These are phyloP conservation scores for Phytophthora sojae DNA, from an alignment of 352 stramenopile species.

Conservation along the genomic window DNA sequence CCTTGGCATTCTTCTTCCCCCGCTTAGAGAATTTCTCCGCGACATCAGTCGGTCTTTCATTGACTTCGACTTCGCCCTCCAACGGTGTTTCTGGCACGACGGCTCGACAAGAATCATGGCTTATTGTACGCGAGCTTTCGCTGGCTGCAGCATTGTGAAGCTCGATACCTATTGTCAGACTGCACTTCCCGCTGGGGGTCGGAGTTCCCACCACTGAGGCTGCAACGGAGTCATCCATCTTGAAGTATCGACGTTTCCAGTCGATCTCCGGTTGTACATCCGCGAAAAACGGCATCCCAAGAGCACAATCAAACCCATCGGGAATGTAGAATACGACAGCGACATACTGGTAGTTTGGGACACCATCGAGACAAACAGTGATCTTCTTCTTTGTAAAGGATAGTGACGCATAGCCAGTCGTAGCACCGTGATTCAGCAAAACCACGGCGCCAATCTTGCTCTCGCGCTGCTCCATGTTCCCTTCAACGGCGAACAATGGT, in stretches of 20 bases:
- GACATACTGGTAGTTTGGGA: constrained; percentile 6
- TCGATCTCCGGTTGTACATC: constrained; percentile 8
- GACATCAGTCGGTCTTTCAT: not conserved
- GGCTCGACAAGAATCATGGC: no score
- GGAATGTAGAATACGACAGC: constrained; percentile 20
- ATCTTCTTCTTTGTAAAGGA: constrained; percentile 3
- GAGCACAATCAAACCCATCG: constrained; percentile 5
- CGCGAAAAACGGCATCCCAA: constrained; percentile 5
- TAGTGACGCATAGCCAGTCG: not conserved
- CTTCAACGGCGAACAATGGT: not conserved
- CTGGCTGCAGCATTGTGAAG: no score
- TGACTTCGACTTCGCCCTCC: no score
- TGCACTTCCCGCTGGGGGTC: not conserved
- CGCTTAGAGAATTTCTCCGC: constrained; percentile 3
- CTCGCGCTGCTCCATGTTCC: not conserved
- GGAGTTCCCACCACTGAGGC: not conserved
- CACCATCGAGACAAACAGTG: not conserved
- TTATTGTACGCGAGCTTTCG: no score
- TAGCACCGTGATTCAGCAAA: not conserved
- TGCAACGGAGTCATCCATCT: not conserved
- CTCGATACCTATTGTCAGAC: no score
- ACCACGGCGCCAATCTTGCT: not conserved
- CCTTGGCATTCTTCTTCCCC: constrained; percentile 12
- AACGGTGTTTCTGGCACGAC: no score
- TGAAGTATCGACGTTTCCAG: constrained; percentile 9